Conservation (phyloP, 768 basidiomycete species). For the Rubroboletus pulcherrimus region DNA sequence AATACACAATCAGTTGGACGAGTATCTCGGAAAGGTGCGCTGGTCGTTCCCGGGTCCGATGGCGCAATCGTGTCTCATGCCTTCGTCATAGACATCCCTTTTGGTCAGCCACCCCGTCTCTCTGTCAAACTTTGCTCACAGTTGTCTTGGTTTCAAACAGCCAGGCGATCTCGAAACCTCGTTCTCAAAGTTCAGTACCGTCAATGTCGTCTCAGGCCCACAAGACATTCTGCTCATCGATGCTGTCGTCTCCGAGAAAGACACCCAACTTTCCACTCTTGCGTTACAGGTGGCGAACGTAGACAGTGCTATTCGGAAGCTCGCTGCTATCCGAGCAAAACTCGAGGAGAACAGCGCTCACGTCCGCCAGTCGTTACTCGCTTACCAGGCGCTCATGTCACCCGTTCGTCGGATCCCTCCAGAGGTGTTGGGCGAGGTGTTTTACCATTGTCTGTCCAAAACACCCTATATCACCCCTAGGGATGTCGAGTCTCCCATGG, state of each 20-base stretch:
- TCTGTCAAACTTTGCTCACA: not conserved
- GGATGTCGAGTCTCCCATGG: constrained; percentile 19
- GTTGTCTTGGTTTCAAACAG: not conserved
- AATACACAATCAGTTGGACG: constrained; percentile 19
- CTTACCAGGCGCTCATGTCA: constrained; percentile 24
- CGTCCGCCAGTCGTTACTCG: constrained; percentile 20
- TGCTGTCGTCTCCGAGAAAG: constrained; percentile 17
- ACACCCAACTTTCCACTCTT: constrained; percentile 20
- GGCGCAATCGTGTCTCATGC: constrained; percentile 35
- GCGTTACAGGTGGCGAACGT: constrained; percentile 17
- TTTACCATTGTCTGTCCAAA: constrained; percentile 25
- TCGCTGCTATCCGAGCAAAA: constrained; percentile 11
- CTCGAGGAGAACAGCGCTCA: constrained; percentile 18
- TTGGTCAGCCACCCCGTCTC: constrained; percentile 14
- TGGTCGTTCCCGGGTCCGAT: constrained; percentile 13
- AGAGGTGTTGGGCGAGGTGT: constrained; percentile 31
- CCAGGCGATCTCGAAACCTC: constrained; percentile 18
- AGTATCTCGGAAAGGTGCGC: constrained; percentile 21
- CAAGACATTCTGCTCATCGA: constrained; percentile 18
- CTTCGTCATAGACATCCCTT: constrained; percentile 11
- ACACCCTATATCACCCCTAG: constrained; percentile 25
- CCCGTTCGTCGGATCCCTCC: constrained; percentile 23
- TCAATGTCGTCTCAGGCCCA: constrained; percentile 10
- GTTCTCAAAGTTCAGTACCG: constrained; percentile 7
- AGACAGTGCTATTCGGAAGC: constrained; percentile 17